Percentiles rank a stretch among this genome's conserved stretches.
phyloP scores from a whole-genome alignment of 2,329 filamentous ascomycete genomes.

The Aureobasidium namibiae region DNA sequence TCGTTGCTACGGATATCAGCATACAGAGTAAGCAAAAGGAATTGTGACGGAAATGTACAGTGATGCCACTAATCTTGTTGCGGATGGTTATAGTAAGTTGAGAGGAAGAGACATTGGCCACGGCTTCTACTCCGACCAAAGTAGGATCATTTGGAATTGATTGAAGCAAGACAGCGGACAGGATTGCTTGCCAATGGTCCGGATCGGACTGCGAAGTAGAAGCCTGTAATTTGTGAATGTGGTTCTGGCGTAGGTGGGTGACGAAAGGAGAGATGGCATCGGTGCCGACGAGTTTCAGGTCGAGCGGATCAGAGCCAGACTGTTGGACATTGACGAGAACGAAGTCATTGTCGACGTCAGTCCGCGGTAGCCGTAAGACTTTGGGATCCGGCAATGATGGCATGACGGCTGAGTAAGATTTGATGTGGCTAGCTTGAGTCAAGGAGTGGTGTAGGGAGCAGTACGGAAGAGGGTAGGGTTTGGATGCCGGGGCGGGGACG shows the following conservation, averaged over 20 bases:
- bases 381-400: slow-evolving; percentile 16
- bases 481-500: slow-evolving; percentile 4
- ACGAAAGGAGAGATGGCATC: slow-evolving; percentile 57
- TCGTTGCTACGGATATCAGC: slow-evolving; percentile 46
- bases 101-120: slow-evolving; percentile 44
- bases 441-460: neutral
- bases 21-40: neutral
- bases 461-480: neutral
- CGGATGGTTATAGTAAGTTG: slow-evolving; percentile 55
- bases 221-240: slow-evolving; percentile 44
- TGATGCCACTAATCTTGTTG: slow-evolving; percentile 60
- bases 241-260: slow-evolving; percentile 51
- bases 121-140: slow-evolving; percentile 47
- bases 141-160: slow-evolving; percentile 33
- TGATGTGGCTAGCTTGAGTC: slow-evolving; percentile 11
- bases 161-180: slow-evolving; percentile 50
- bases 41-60: slow-evolving; percentile 38
- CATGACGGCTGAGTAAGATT: slow-evolving; percentile 16
- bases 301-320: slow-evolving; percentile 45
- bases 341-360: slow-evolving; percentile 32
- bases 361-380: slow-evolving; percentile 53
- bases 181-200: slow-evolving; percentile 58
- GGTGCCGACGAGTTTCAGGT: slow-evolving; percentile 60
- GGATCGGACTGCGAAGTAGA: slow-evolving; percentile 48
- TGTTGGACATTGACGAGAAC: slow-evolving; percentile 54